These are phyloP conservation scores for Heteromeles arbutifolia DNA, from an alignment of 306 rosid genomes.

Conservation along the genomic window DNA sequence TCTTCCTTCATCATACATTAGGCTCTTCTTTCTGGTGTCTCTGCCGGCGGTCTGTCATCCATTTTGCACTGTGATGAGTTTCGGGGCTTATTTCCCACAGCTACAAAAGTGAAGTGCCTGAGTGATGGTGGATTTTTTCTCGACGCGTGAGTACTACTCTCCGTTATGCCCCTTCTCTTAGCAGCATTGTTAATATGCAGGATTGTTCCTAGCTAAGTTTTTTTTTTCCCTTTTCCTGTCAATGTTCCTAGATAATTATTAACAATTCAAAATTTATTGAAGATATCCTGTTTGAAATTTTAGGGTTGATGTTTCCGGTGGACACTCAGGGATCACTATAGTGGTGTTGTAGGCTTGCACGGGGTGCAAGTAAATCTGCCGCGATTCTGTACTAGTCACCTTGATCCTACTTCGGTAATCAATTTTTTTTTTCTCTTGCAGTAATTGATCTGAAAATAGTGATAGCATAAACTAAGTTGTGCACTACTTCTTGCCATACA, in stretches of 20 bases:
- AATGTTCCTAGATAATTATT: neutral
- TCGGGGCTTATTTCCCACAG: conserved; percentile 39
- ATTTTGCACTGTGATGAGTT: conserved; percentile 78
- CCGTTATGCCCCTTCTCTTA: conserved; percentile 4
- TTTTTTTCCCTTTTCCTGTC: too few relatives aligned
- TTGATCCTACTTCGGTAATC: conserved; percentile 74
- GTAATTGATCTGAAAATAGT: neutral
- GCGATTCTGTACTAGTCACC: conserved; percentile 52
- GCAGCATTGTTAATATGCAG: conserved; percentile 1
- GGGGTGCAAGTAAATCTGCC: conserved; percentile 61
- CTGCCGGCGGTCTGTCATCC: conserved; percentile 76
- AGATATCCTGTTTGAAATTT: conserved; percentile 13
- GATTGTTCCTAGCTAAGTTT: neutral
- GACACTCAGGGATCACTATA: conserved; percentile 50
- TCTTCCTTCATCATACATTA: too few relatives aligned
- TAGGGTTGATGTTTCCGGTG: conserved; percentile 63
- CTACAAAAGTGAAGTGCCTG: conserved; percentile 70
- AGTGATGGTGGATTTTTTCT: conserved; percentile 82
- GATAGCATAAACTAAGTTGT: neutral
- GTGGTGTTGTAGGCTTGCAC: conserved; percentile 71
- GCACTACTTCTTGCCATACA: conserved; percentile 5
- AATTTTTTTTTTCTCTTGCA: neutral
- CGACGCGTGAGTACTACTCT: conserved; percentile 40
- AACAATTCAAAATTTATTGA: conserved; percentile 1
- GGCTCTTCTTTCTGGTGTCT: conserved; percentile 86